Conservation (phyloP, 306 rosid species). For the Boehmeria nivea region DNA sequence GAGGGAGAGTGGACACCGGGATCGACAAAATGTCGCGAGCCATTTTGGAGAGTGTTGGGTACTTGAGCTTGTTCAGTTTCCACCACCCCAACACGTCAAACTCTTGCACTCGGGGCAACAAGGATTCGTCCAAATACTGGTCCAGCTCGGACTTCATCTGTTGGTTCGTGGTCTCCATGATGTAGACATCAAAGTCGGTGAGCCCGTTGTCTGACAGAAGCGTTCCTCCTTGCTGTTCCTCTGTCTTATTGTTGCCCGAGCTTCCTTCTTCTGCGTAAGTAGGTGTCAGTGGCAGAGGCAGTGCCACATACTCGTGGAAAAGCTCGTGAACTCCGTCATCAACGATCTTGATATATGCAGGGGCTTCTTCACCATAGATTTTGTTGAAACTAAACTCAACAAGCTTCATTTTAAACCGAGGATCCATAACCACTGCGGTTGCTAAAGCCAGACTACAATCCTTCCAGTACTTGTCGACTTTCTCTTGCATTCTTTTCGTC, state of each 20-base stretch:
- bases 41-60: slow-evolving; percentile 93
- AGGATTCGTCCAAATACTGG: slow-evolving; percentile 83
- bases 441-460: slow-evolving; percentile 79
- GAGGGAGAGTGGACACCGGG: slow-evolving; percentile 57
- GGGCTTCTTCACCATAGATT: slow-evolving; percentile 70
- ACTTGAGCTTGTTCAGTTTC: slow-evolving; percentile 84
- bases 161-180: slow-evolving; percentile 88
- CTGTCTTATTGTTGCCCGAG: slow-evolving; percentile 34
- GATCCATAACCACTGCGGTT: slow-evolving; percentile 87
- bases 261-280: slow-evolving; percentile 66
- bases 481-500: slow-evolving; percentile 51
- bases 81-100: slow-evolving; percentile 89
- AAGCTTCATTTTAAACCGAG: slow-evolving; percentile 94
- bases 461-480: slow-evolving; percentile 74
- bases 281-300: slow-evolving; percentile 84
- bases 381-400: slow-evolving; percentile 91
- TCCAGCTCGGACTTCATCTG: slow-evolving; percentile 84
- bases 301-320: slow-evolving; percentile 68
- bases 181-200: slow-evolving; percentile 83
- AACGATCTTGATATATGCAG: slow-evolving; percentile 56
- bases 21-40: slow-evolving; percentile 77
- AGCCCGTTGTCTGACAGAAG: slow-evolving; percentile 66
- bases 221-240: slow-evolving; percentile 51
- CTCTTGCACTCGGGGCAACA: slow-evolving; percentile 75
- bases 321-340: slow-evolving; percentile 89